Evolutionary conservation across 192 early-diverging fungal genomes (phyloP), one percentile per base, ranked within the genome.

Genomic region (Rhizophagus sp.): DNA sequence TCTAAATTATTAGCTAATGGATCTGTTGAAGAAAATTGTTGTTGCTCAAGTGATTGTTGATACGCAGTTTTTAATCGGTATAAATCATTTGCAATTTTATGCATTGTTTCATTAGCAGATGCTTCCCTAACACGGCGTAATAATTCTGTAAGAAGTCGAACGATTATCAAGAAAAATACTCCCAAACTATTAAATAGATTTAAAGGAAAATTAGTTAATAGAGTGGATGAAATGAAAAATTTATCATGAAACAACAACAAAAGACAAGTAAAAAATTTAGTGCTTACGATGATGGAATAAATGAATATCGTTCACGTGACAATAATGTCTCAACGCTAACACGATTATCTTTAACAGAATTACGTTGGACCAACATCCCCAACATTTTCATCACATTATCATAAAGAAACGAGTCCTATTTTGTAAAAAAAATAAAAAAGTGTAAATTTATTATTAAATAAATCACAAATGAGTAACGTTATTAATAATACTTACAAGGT

Each of bases 141-240:
- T 8, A 85, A 19, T 52, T 87, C 82, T 74, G 83, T 85, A 2
- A 85, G 49, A 0, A 87, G 62, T 3, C 84, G 76, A 0, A 80
- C 81, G 47, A 87, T 81, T 11, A 79, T 73, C 3, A 87, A 50
- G 15, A 87, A 68, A 4, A 82, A 80, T 27, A 73, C 61, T 22
- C 69, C 69, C 1, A 44, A 10, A 44, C 41, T 44, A 44, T 44
- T 24, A 71, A 44, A n/a, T 44, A 44, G 41, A 36, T 36, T 36
- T 36, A 36, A 44, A 44, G 9, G 4, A 41, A 1, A 44, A 10
- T 44, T 8, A 44, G 41, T 44, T 44, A 8, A 36, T 36, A 36
- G 2, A 36, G 36, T 36, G 0, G 0, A 36, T 36, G 0, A 36
- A 36, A 30, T 30, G 30, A 30, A 30, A 1, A 30, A 1, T 30